Evolutionary conservation across 2,329 filamentous ascomycete genomes (phyloP), one percentile per base, ranked within the genome.

Genomic region (Endoconidiophora polonica): DNA sequence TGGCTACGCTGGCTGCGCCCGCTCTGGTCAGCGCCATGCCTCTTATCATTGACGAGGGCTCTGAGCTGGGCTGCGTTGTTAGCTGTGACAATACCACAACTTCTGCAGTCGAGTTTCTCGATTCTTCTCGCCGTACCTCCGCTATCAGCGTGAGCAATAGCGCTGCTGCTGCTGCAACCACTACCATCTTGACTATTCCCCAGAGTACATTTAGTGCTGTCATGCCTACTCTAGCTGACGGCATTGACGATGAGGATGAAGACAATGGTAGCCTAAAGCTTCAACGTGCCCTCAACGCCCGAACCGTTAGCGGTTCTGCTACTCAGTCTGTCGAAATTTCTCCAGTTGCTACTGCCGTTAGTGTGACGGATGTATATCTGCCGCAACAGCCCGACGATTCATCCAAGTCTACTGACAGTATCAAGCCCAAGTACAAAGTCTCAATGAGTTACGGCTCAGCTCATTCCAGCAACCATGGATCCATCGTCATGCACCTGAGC

Each of bases 401-500:
- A 14, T 47, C 52, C 49, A 56, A 58, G 45, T 48, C 50, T 24
- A 38, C 52, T 2, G 43, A 44, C n/a, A 52, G 50, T 16, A 26
- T 23, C 24, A 33, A 23, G 7, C 44, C 45, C 14, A 43, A 26
- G n/a, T 5, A 23, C 42, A 48, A 48, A 14, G 48, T 51, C 24
- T 39, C 41, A 5, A 42, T 54, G 52, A 48, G 45, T 36, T 41
- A 54, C 42, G 56, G 56, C 42, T 52, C 58, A 10, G 46, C 52
- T 4, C 53, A 56, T 9, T 45, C 49, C 7, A 45, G 51, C 12
- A 43, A 44, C 37, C 29, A 52, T 33, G 57, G 57, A 5, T 50
- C 50, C n/a, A 58, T 58, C 45, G 50, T 53, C 54, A 57, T 58
- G 57, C 54, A 18, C 20, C 50, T 58, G 5, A 50, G 53, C 7